Evolutionary conservation across 2,329 filamentous ascomycete species (phyloP), one percentile per base, ranked within the genome.

Genomic region (Cercospora janseana): DNA sequence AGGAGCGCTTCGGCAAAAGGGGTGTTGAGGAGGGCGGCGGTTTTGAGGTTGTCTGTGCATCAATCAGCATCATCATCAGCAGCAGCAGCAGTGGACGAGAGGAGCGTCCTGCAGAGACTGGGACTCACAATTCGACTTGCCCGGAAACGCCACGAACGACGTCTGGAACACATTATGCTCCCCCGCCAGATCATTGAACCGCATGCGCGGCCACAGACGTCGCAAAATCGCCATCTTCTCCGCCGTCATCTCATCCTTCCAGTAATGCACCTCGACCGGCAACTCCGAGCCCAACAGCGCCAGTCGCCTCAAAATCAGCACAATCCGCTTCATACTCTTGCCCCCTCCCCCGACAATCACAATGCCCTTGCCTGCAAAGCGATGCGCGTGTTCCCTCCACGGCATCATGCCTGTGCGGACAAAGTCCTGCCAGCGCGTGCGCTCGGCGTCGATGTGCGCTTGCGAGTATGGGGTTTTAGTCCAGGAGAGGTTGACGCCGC

Each of bases 1-100:
- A 70, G 53, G 8, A 70, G 55, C 3, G 60, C 58, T 52, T 70
- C 67, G 21, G 65, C 63, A 52, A 69, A 70, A 20, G 63, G 63
- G 5, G 67, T 68, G 48, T 69, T 68, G 52, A 70, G 48, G 23
- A 69, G 29, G 8, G 67, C 65, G 2, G 65, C 66, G 6, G 64
- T 64, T 56, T 69, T 69, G 55, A 69, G 58, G 42, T 68, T 61
- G 53, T 64, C 44, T 46, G 10, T 4, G 23, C 16, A 12, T 9
- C 8, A 4, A 16, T 13, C 18, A 20, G 26, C 12, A 32, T 15
- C 5, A 32, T 6, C 29, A 32, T 44, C n/a, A 44, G 41, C 41
- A 23, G 41, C 27, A 9, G 40, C 8, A 10, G 9, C 16, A n/a
- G 13, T 6, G n/a, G 12, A 7, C 6, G 7, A n/a, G 15, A 15